Conservation (phyloP, 441 rosid genomes). For the Euphorbia schlechtendalii region DNA sequence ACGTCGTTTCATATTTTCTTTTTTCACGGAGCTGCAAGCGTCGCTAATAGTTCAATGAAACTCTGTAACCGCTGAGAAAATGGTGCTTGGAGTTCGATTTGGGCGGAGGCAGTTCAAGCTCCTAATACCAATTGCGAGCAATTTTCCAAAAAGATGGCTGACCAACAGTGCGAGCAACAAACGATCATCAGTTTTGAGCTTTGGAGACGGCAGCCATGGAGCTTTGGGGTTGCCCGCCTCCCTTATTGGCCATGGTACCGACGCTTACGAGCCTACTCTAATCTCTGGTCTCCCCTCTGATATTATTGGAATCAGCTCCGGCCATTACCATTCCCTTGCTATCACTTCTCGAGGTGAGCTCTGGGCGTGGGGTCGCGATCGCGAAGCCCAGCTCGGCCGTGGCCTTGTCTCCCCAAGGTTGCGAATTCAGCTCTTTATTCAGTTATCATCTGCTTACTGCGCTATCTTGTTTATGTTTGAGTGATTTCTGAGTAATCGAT, state of each 20-base stretch:
- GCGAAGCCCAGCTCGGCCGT: slow-evolving; percentile 78
- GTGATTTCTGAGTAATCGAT: neutral
- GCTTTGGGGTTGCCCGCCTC: slow-evolving; percentile 62
- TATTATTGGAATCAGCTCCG: slow-evolving; percentile 42
- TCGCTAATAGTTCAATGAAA: neutral
- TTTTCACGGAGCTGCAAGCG: neutral
- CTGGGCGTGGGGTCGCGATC: slow-evolving; percentile 93
- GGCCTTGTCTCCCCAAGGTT: slow-evolving; percentile 33
- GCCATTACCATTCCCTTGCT: slow-evolving; percentile 93
- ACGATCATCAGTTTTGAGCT: slow-evolving; percentile 68
- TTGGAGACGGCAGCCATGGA: slow-evolving; percentile 89
- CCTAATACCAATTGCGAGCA: neutral
- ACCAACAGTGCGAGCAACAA: neutral
- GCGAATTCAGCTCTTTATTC: neutral
- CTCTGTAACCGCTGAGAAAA: neutral
- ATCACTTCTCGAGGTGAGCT: slow-evolving; percentile 60
- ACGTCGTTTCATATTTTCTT: neutral
- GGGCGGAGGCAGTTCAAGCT: neutral
- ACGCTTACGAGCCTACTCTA: slow-evolving; percentile 65
- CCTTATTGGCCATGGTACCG: slow-evolving; percentile 41
- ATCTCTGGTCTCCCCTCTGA: slow-evolving; percentile 53
- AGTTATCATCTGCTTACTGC: neutral
- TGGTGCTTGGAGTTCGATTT: slow-evolving; percentile 3
- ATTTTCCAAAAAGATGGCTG: neutral
- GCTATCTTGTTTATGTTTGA: neutral